Evolutionary conservation across 768 basidiomycete species (phyloP).

Genomic region (Amanita fuliginea): DNA sequence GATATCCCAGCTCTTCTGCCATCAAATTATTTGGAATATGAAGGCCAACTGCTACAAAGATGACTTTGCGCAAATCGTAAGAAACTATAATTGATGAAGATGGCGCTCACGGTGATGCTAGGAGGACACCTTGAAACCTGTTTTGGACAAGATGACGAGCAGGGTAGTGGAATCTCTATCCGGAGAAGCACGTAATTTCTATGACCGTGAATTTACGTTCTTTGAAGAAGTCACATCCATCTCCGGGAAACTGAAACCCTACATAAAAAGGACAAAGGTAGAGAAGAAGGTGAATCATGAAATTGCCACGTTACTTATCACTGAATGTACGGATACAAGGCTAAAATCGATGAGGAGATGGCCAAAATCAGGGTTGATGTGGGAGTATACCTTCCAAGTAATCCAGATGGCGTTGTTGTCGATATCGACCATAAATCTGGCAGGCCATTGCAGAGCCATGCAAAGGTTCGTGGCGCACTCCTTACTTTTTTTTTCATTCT

Average conservation of each 20-base stretch:
- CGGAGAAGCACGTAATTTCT: conserved; percentile 81
- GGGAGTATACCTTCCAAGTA: conserved; percentile 96
- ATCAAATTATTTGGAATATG: conserved; percentile 99
- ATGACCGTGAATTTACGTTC: conserved; percentile 91
- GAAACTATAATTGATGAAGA: conserved; percentile 12
- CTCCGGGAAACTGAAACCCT: conserved; percentile 94
- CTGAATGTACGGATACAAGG: conserved; percentile 31
- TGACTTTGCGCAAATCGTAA: conserved; percentile 74
- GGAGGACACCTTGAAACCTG: conserved; percentile 94
- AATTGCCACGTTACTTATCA: background rate
- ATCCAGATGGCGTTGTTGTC: conserved; percentile 94
- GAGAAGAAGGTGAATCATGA: conserved; percentile 76
- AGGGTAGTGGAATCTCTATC: conserved; percentile 78
- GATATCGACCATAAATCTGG: conserved; percentile 97
- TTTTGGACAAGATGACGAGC: conserved; percentile 79
- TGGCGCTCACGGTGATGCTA: conserved; percentile 18
- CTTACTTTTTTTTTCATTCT: conserved; percentile 1
- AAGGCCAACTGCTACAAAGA: conserved; percentile 96
- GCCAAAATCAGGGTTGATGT: conserved; percentile 85
- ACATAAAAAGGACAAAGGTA: conserved; percentile 86
- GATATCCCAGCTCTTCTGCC: conserved; percentile 95
- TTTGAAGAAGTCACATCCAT: conserved; percentile 97
- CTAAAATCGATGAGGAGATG: conserved; percentile 99
- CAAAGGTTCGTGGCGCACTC: conserved; percentile 53
- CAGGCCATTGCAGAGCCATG: conserved; percentile 91